These are phyloP conservation scores for Euphorbia schlechtendalii DNA, from an alignment of 441 rosid genomes.

Conservation along the genomic window DNA sequence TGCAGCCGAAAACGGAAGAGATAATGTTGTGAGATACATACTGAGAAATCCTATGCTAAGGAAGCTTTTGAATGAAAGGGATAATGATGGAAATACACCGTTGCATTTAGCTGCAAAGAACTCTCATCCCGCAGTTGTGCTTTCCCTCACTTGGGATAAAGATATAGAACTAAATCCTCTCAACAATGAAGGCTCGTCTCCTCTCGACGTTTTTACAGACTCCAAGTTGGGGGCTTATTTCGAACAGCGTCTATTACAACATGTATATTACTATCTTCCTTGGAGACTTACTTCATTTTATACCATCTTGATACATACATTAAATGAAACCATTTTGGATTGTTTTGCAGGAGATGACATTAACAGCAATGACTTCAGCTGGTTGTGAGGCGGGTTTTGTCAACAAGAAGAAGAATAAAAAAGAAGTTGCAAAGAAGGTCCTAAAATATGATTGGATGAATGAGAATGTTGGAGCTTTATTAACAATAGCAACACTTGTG, in stretches of 20 bases:
- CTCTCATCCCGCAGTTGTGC: background rate
- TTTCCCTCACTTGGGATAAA: background rate
- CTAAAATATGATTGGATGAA: background rate
- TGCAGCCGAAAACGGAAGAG: slow-evolving; percentile 14
- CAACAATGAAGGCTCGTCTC: slow-evolving; percentile 12
- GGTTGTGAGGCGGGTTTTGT: background rate
- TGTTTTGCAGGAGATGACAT: background rate
- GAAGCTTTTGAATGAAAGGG: slow-evolving; percentile 21
- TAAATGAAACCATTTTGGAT: too few species aligned
- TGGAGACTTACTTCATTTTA: background rate
- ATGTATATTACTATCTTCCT: background rate
- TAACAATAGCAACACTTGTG: background rate
- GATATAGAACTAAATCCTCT: background rate
- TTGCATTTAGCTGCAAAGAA: slow-evolving; percentile 27
- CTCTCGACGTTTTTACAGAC: slow-evolving; percentile 3
- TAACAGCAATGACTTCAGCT: background rate
- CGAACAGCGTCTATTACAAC: too few species aligned
- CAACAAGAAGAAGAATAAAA: too few species aligned
- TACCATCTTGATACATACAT: background rate
- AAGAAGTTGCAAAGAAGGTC: background rate
- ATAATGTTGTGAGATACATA: background rate
- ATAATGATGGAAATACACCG: slow-evolving; percentile 29
- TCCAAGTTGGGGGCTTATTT: too few species aligned
- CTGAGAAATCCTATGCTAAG: background rate
- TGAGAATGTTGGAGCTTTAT: background rate